Conservation (phyloP, 495 filamentous ascomycete genomes). For the Mycothermus thermophilus region DNA sequence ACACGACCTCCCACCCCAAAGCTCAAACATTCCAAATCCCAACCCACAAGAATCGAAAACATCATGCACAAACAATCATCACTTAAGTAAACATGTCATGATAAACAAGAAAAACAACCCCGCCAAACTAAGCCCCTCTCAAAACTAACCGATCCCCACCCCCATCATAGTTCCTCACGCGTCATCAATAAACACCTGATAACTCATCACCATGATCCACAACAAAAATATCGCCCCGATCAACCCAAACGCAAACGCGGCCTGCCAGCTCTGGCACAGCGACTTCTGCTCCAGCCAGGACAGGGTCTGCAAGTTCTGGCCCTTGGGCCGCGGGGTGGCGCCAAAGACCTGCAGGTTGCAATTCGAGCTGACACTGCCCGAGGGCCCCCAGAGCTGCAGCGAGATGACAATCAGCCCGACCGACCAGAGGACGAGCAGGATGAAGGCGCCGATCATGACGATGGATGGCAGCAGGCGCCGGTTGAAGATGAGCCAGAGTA, state of each 20-base stretch:
- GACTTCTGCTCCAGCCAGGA: conserved; percentile 79
- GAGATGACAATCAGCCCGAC: conserved; percentile 81
- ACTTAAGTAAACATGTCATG: no score
- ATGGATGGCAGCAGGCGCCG: conserved; percentile 76
- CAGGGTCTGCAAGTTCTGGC: conserved; percentile 56
- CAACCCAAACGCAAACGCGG: conserved; percentile 54
- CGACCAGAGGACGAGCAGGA: conserved; percentile 85
- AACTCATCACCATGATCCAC: conserved; percentile 91
- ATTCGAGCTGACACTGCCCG: conserved; percentile 59
- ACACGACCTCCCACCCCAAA: no score
- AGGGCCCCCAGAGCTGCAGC: conserved; percentile 76
- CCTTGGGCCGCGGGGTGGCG: conserved; percentile 34
- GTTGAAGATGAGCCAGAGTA: conserved; percentile 60
- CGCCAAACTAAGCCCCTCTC: background rate
- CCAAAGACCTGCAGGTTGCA: conserved; percentile 59
- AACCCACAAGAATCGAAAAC: no score
- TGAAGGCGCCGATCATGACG: conserved; percentile 81
- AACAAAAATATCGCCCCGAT: conserved; percentile 74
- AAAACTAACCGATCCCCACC: background rate
- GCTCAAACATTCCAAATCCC: no score
- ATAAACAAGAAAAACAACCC: background rate
- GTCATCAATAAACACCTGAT: conserved; percentile 57
- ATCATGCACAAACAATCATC: no score
- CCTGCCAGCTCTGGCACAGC: conserved; percentile 65
- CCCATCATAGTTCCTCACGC: no score